Evolutionary conservation across 225 moss, liverwort and hornwort species (phyloP).

Genomic region (Takakia lepidozioides): DNA sequence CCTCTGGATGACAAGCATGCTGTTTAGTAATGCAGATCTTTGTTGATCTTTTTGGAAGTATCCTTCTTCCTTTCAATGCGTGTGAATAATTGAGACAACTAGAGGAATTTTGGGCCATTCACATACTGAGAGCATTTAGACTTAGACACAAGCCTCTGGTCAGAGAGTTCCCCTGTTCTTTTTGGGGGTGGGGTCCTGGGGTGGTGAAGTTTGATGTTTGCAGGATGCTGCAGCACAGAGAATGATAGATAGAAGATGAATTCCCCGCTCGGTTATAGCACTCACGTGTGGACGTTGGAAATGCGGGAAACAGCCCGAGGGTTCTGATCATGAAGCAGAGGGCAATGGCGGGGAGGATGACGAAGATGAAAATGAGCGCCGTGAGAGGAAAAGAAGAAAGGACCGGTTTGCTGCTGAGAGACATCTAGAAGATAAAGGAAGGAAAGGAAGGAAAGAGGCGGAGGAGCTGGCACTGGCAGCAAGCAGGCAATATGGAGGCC

Average conservation of each 20-base stretch:
- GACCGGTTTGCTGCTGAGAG: conserved; percentile 77
- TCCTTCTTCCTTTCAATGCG: no score
- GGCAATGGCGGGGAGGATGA: conserved; percentile 70
- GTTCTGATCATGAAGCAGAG: conserved; percentile 97
- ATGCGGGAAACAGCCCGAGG: conserved; percentile 99
- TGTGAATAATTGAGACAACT: no score
- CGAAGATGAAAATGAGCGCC: conserved; percentile 60
- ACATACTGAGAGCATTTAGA: no score
- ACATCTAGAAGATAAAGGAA: conserved; percentile 37
- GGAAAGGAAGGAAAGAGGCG: conserved; percentile 43
- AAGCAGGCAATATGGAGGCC: conserved; percentile 43
- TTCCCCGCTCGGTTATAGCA: conserved; percentile 47
- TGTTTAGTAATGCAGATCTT: no score
- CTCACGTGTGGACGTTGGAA: conserved; percentile 99
- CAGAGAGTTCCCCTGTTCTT: conserved; percentile 11
- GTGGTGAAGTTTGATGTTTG: conserved; percentile 57
- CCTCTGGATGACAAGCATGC: no score
- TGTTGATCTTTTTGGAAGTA: no score
- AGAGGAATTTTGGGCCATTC: no score
- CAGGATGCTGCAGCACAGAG: conserved; percentile 75
- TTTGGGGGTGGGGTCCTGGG: conserved; percentile 36
- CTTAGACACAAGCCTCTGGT: conserved; percentile 5
- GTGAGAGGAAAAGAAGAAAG: conserved; percentile 80
- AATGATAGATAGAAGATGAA: conserved; percentile 58
- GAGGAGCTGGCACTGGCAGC: conserved; percentile 25